Percentiles rank a stretch among this genome's conserved stretches.
Evolutionary conservation across 345 rosid genomes (phyloP).

Genomic region (Pseudoturritis turrita): DNA sequence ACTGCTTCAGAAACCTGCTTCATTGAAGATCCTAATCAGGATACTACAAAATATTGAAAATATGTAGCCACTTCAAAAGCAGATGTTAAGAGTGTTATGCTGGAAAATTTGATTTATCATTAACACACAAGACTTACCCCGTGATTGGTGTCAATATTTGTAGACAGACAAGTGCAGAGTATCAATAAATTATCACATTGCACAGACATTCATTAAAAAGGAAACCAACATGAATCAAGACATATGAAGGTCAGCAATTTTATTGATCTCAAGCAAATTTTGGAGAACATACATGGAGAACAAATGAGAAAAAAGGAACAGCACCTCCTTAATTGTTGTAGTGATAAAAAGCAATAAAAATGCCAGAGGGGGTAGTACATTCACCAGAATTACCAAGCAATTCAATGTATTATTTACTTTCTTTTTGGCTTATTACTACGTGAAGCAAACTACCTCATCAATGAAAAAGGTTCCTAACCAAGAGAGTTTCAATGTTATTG

Average conservation of each 20-base stretch:
- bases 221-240: background rate
- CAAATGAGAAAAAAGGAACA: conserved; percentile 1
- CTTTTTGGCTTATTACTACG: background rate
- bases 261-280: conserved; percentile 1
- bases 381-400: conserved; percentile 7
- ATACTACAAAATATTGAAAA: background rate
- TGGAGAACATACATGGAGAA: background rate
- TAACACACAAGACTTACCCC: background rate
- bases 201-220: background rate
- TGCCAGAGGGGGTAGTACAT: background rate
- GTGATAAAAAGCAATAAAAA: background rate
- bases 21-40: background rate
- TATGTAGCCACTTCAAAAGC: conserved; percentile 4
- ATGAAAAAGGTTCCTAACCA: conserved; percentile 3
- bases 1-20: conserved; percentile 61
- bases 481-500: background rate
- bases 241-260: background rate
- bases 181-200: conserved; percentile 1
- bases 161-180: background rate
- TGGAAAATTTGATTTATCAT: background rate
- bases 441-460: background rate
- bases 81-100: background rate
- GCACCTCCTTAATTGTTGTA: background rate
- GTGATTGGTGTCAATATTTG: conserved; percentile 3
- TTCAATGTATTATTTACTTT: background rate